Conservation (phyloP, 225 moss, liverwort and hornwort genomes). For the Bryum argenteum region DNA sequence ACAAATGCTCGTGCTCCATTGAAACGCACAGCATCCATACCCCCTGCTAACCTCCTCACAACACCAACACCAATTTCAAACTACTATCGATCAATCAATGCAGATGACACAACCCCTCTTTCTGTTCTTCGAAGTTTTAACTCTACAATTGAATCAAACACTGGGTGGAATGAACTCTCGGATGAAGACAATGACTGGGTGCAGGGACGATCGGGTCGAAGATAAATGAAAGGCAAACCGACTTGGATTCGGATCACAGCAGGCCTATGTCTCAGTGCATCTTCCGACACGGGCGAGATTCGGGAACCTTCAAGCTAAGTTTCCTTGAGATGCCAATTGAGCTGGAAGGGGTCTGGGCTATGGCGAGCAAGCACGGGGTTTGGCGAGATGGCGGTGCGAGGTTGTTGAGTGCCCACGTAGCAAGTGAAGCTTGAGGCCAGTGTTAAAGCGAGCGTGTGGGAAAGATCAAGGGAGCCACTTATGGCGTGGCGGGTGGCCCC, state of each 20-base stretch:
- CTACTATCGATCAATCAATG: neutral
- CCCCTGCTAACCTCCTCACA: neutral
- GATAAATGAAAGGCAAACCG: neutral
- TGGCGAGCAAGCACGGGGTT: neutral
- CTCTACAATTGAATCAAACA: neutral
- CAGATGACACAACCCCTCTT: neutral
- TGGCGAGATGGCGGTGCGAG: neutral
- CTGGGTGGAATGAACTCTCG: no score
- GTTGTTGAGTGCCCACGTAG: constrained; percentile 23
- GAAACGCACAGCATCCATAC: constrained; percentile 41
- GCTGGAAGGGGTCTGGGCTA: neutral
- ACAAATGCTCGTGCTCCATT: constrained; percentile 44
- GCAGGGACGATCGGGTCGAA: no score
- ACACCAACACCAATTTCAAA: neutral
- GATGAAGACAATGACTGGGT: no score
- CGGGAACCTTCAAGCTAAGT: constrained; percentile 22
- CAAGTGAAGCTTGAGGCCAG: neutral
- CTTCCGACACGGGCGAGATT: neutral
- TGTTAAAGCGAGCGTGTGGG: neutral
- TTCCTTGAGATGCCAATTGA: constrained; percentile 14
- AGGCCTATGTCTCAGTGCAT: no score
- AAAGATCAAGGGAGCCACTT: neutral
- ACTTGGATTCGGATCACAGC: neutral
- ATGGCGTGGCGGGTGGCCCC: neutral
- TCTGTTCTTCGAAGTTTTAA: neutral